phyloP scores from a whole-genome alignment of 2,329 filamentous ascomycete species.

The Sporothrix euskadiensis region DNA sequence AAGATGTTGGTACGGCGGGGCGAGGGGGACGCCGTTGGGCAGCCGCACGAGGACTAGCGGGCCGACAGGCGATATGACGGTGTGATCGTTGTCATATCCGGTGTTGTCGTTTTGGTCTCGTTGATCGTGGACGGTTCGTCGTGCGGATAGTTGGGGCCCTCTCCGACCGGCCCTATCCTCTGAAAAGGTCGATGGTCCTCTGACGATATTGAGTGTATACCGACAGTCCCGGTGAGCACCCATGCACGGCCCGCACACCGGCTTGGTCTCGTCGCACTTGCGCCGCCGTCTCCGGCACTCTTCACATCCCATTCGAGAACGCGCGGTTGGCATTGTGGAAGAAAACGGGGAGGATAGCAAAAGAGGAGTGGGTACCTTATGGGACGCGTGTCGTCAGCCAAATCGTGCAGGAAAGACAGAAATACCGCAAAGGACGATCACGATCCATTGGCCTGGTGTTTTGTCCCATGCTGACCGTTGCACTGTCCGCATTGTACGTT shows the following conservation, averaged over 20 bases:
- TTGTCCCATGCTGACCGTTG: too few species aligned
- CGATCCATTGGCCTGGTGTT: too few species aligned
- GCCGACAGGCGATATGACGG: too few species aligned
- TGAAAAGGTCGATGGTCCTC: background rate
- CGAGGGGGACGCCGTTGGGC: constrained; percentile 25
- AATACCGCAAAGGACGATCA: too few species aligned
- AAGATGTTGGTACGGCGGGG: constrained; percentile 27
- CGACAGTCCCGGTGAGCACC: constrained; percentile 18
- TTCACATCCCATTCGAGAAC: constrained; percentile 28
- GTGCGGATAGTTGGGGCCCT: too few species aligned
- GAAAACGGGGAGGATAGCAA: too few species aligned
- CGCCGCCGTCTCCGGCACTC: constrained; percentile 29
- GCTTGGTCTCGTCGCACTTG: constrained; percentile 30
- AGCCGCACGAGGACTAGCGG: constrained; percentile 8
- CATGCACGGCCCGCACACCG: constrained; percentile 25
- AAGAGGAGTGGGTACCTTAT: too few species aligned
- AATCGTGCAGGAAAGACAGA: too few species aligned
- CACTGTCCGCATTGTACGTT: too few species aligned
- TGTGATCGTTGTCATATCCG: background rate
- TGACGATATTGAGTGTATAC: constrained; percentile 28
- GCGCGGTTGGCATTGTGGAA: background rate
- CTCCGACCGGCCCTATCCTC: too few species aligned
- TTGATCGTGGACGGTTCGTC: background rate
- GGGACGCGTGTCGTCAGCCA: too few species aligned
- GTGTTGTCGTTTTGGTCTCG: background rate